Base-by-base conservation (phyloP, 768 basidiomycete species). In the Mycena maculata region DNA sequence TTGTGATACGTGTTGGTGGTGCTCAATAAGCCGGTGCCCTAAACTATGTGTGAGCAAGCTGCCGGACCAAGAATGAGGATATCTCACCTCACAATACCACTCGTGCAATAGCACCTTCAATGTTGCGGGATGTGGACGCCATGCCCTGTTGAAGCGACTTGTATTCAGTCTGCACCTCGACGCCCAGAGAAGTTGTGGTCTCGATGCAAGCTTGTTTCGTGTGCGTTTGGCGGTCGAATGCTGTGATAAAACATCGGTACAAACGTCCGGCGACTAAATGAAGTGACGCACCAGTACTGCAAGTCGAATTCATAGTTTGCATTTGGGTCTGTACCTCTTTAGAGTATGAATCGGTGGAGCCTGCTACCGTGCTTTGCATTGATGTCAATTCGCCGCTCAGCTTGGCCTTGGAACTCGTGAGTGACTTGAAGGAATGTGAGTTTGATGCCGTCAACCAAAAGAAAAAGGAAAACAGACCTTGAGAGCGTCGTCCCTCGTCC, bases 151-250 rank as follows among this genome's bases (percentile, higher is more conserved):
- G 86, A 60, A 89, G 71, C 58, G 80, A 77, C 25, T 82, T 82
- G 71, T 87, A 86, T 53, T 88, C 84, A 36, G 83, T 80, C 67
- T 88, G 85, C 36, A 87, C 72, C 33, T 88, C 85, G 6, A 80
- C 76, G 31, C 78, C 78, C 72, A 92, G 78, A 4, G 79, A 74
- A 44, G 82, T 80, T 22, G 86, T 88, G 12, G 85, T 83, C 56
- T 92, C 91, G 3, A 90, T 72, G 45, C 93, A 86, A 41, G 88
- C 88, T 52, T 89, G 85, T 74, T 95, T 95, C 18, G 88, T 84
- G 59, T 86, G 83, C 45, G 80, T 78, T 71, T 91, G 80, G 65
- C 87, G 83, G 66, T 92, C 88, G 67, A 92, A 84, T 33, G 87
- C 92, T 90, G 68, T 1, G 39, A 28, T 20, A 59, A 68, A 47